A percentile compares a stretch with the other conserved stretches of the same genome.
These are phyloP conservation scores for Microbotryomycetes sp. DNA, from an alignment of 1,284 basidiomycete species.

Conservation along the genomic window DNA sequence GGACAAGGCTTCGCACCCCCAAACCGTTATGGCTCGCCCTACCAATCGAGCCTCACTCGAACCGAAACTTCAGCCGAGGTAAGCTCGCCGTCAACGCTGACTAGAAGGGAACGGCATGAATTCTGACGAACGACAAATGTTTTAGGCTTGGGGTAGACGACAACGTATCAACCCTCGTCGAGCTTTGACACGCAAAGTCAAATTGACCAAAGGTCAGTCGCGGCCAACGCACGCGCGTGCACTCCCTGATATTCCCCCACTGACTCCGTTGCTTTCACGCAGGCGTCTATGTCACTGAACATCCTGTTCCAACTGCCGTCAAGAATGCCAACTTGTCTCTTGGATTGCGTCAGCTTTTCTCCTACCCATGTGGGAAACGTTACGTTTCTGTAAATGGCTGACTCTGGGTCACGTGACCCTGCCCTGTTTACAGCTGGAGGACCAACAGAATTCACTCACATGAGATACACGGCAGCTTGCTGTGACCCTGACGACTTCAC, in stretches of 20 bases:
- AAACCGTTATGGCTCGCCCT: background rate
- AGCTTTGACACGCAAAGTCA: conserved; percentile 63
- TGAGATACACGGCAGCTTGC: conserved; percentile 84
- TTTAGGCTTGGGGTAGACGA: conserved; percentile 35
- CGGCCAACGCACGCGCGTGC: background rate
- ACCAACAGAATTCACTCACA: conserved; percentile 79
- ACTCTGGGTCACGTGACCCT: background rate
- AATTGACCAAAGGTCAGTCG: conserved; percentile 62
- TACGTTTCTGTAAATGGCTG: too few species aligned
- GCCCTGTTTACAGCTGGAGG: conserved; percentile 43
- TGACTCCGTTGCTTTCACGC: background rate
- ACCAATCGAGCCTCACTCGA: conserved; percentile 8
- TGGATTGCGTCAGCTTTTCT: conserved; percentile 19
- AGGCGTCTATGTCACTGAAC: conserved; percentile 85
- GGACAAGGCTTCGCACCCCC: too few species aligned
- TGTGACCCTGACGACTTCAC: conserved; percentile 90
- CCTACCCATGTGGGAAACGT: background rate
- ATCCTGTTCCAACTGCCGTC: conserved; percentile 35
- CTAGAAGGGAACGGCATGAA: background rate
- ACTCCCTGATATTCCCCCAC: background rate
- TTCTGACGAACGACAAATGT: too few species aligned
- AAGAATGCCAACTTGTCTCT: conserved; percentile 51
- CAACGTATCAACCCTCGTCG: conserved; percentile 40
- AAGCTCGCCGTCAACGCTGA: background rate
- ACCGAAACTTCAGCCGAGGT: conserved; percentile 26